phyloP scores from a whole-genome alignment of 83 land plant genomes.

The Larix sibirica region DNA sequence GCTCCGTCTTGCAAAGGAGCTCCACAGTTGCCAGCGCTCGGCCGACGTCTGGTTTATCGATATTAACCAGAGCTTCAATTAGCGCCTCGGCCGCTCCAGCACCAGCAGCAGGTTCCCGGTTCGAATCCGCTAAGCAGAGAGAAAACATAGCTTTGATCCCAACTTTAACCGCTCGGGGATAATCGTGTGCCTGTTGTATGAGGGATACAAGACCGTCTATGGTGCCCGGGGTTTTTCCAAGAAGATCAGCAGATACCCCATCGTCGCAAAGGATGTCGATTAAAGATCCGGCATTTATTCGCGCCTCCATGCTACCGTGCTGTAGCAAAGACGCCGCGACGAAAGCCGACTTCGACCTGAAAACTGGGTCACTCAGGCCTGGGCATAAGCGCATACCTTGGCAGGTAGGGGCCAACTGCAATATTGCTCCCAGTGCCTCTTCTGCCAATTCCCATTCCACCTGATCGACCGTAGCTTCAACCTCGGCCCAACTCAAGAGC shows the following conservation, averaged over 20 bases:
- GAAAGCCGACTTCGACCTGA: not conserved
- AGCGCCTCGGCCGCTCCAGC: constrained; percentile 49
- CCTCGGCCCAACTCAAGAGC: constrained; percentile 9
- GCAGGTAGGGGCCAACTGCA: constrained; percentile 8
- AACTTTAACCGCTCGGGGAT: not conserved
- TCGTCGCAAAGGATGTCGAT: constrained; percentile 20
- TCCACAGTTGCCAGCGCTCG: constrained; percentile 27
- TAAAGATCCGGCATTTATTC: constrained; percentile 26
- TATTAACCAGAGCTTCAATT: constrained; percentile 18
- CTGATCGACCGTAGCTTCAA: not conserved
- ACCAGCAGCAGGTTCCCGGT: constrained; percentile 34
- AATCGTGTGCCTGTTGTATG: constrained; percentile 10
- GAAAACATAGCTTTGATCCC: constrained; percentile 24
- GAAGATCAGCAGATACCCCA: constrained; percentile 17
- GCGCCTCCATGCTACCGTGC: constrained; percentile 22
- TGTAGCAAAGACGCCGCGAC: constrained; percentile 15
- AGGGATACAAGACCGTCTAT: constrained; percentile 20
- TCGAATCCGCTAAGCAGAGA: constrained; percentile 22
- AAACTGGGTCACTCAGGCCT: not conserved
- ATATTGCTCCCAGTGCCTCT: constrained; percentile 19
- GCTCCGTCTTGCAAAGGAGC: constrained; percentile 23
- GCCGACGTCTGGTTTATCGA: not conserved
- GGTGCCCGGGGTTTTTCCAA: constrained; percentile 12
- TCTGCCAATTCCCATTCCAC: constrained; percentile 18
- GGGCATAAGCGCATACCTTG: not conserved